phyloP scores from a whole-genome alignment of 192 early-diverging fungal species.

The Umbelopsis vinacea region DNA sequence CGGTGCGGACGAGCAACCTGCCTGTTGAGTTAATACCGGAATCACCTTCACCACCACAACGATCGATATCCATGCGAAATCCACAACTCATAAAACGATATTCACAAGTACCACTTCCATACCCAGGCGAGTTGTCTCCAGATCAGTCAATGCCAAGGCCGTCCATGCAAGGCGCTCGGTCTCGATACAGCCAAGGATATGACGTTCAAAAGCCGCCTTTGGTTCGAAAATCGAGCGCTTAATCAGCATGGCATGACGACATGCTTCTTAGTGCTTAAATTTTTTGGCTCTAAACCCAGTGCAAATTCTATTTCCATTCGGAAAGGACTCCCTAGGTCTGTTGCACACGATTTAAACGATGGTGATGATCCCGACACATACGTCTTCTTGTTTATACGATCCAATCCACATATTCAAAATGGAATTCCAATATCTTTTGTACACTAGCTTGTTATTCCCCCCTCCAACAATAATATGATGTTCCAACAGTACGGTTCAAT shows the following conservation, averaged over 20 bases:
- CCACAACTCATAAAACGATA: slow-evolving; percentile 11
- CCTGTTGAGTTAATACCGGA: background rate
- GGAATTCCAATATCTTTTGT: too few relatives aligned
- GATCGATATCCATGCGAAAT: slow-evolving; percentile 10
- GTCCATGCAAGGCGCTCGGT: background rate
- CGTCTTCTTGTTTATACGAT: too few relatives aligned
- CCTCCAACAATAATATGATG: too few relatives aligned
- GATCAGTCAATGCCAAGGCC: background rate
- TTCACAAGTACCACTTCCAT: background rate
- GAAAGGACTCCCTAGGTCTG: too few relatives aligned
- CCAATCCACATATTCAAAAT: too few relatives aligned
- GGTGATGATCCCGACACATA: too few relatives aligned
- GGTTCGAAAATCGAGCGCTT: background rate
- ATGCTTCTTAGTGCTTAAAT: too few relatives aligned
- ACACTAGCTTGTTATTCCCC: too few relatives aligned
- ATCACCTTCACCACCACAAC: slow-evolving; percentile 2
- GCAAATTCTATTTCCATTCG: too few relatives aligned
- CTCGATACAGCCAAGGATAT: slow-evolving; percentile 11
- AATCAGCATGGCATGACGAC: background rate
- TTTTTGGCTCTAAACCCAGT: too few relatives aligned
- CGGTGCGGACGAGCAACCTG: background rate
- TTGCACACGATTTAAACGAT: too few relatives aligned
- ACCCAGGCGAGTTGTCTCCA: background rate
- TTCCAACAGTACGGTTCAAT: too few relatives aligned
- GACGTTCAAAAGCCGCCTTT: background rate